A percentile compares a stretch with the other conserved stretches of the same genome.
phyloP scores from a whole-genome alignment of 2,329 filamentous ascomycete genomes.

The Phaeosphaeria sp. region DNA sequence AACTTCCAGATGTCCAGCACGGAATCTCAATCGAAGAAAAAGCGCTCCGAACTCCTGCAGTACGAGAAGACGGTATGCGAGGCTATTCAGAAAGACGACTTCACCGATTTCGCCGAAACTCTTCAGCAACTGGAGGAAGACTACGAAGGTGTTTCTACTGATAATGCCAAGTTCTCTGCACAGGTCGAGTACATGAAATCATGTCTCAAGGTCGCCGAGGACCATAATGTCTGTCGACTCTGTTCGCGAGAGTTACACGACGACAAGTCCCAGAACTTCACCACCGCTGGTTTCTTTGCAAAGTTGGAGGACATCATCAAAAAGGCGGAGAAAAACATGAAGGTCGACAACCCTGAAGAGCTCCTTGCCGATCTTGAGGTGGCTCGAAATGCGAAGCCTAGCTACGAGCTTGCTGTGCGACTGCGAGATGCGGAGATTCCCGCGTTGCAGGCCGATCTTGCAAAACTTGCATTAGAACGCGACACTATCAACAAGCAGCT shows the following conservation, averaged over 20 bases:
- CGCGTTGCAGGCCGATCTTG: conserved; percentile 67
- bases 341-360: conserved; percentile 67
- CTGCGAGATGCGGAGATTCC: conserved; percentile 74
- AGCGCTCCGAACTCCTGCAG: conserved; percentile 65
- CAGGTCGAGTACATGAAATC: conserved; percentile 74
- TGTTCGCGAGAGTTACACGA: conserved; percentile 73
- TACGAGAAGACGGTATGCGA: conserved; percentile 69
- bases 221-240: conserved; percentile 75
- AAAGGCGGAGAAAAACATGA: conserved; percentile 61
- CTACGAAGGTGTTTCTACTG: conserved; percentile 62
- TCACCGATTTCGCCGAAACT: conserved; percentile 57
- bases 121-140: conserved; percentile 59
- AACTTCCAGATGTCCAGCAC: conserved; percentile 73
- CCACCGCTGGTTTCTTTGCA: conserved; percentile 63
- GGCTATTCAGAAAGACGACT: conserved; percentile 48
- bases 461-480: conserved; percentile 53
- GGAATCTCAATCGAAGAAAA: conserved; percentile 69
- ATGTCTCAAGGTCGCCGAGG: conserved; percentile 69
- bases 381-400: conserved; percentile 61
- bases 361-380: conserved; percentile 66
- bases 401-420: conserved; percentile 77
- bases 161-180: conserved; percentile 72
- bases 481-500: conserved; percentile 49
- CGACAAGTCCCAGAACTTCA: conserved; percentile 61
- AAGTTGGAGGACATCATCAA: conserved; percentile 67